These are phyloP conservation scores for Plantago coronopus DNA, from an alignment of 305 asterid genomes.

Conservation along the genomic window DNA sequence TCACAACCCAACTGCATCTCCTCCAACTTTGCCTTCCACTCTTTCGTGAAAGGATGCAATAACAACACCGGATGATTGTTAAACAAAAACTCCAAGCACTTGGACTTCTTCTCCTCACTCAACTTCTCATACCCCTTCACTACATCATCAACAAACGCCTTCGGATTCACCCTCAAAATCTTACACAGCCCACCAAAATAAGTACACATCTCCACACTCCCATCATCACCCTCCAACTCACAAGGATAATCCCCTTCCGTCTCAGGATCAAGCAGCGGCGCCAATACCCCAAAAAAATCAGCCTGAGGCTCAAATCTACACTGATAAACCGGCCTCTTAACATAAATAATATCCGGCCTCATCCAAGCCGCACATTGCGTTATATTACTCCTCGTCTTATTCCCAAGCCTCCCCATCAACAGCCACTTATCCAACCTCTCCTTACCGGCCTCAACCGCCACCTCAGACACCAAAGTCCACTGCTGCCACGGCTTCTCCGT, in stretches of 20 bases:
- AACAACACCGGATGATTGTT: conserved; percentile 66
- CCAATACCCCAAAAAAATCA: conserved; percentile 54
- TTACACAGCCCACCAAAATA: conserved; percentile 84
- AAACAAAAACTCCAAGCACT: conserved; percentile 69
- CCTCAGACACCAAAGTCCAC: conserved; percentile 88
- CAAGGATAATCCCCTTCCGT: conserved; percentile 64
- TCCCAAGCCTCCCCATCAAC: conserved; percentile 91
- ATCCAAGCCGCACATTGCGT: conserved; percentile 97
- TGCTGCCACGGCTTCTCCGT: conserved; percentile 87
- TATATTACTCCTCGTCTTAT: conserved; percentile 54
- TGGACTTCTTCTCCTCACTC: conserved; percentile 72
- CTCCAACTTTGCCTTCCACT: conserved; percentile 90
- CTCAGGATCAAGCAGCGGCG: conserved; percentile 75
- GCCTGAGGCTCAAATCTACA: conserved; percentile 90
- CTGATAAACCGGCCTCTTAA: conserved; percentile 85
- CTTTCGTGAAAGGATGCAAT: conserved; percentile 81
- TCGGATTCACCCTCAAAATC: conserved; percentile 66
- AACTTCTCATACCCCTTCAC: conserved; percentile 65
- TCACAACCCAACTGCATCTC: conserved; percentile 96
- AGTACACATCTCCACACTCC: conserved; percentile 64
- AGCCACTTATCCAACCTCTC: conserved; percentile 92
- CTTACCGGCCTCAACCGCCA: conserved; percentile 71
- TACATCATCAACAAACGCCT: conserved; percentile 92
- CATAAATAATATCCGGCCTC: conserved; percentile 93
- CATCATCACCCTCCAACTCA: conserved; percentile 67